These are phyloP conservation scores for Didymella pomorum DNA, from an alignment of 2,329 filamentous ascomycete species.

Conservation along the genomic window DNA sequence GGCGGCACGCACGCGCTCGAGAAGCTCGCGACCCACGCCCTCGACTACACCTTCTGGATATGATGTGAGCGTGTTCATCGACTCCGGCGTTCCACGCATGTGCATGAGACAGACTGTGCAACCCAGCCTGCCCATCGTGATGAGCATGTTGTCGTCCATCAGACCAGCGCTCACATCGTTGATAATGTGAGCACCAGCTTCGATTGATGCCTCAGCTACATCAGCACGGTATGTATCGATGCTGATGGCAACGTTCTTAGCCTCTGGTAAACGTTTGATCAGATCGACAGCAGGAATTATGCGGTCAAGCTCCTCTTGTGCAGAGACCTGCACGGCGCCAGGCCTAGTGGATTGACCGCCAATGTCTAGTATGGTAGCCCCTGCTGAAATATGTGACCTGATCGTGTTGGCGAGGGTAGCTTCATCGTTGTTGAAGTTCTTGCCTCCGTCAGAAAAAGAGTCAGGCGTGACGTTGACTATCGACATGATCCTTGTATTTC, in stretches of 20 bases:
- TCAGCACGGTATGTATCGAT: slow-evolving; percentile 90
- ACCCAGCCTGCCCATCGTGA: slow-evolving; percentile 77
- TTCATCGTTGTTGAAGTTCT: slow-evolving; percentile 54
- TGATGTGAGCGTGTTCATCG: slow-evolving; percentile 71
- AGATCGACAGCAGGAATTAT: slow-evolving; percentile 80
- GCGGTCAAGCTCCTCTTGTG: slow-evolving; percentile 77
- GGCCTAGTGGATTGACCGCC: slow-evolving; percentile 94
- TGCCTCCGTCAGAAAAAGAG: slow-evolving; percentile 92
- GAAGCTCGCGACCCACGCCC: slow-evolving; percentile 73
- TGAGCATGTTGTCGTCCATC: slow-evolving; percentile 82
- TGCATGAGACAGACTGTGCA: slow-evolving; percentile 89
- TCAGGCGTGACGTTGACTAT: slow-evolving; percentile 95
- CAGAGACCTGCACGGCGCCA: slow-evolving; percentile 70
- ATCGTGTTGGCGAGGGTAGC: slow-evolving; percentile 66
- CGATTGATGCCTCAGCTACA: slow-evolving; percentile 79
- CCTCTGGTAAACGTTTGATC: slow-evolving; percentile 72
- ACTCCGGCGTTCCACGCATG: slow-evolving; percentile 86
- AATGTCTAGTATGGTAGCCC: slow-evolving; percentile 87
- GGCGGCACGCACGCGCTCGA: slow-evolving; percentile 75
- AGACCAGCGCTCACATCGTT: slow-evolving; percentile 91
- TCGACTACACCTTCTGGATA: slow-evolving; percentile 75
- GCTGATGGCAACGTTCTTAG: slow-evolving; percentile 74
- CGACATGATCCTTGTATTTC: slow-evolving; percentile 81
- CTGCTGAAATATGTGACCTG: slow-evolving; percentile 67
- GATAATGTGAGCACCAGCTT: slow-evolving; percentile 86